phyloP scores from a whole-genome alignment of 257 asterid species.

The Solanum rostratum region DNA sequence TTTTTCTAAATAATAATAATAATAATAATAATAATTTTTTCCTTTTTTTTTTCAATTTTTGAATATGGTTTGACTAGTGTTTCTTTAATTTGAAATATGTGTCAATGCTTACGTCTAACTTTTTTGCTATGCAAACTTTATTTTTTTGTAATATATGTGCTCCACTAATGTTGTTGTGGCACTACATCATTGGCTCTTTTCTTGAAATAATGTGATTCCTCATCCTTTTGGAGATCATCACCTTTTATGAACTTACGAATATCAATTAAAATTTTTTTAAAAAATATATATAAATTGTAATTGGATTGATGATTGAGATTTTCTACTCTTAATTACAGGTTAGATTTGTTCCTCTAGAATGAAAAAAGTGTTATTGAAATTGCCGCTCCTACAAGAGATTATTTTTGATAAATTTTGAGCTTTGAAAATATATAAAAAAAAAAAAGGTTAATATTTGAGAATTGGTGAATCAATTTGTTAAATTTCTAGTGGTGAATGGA shows the following conservation, averaged over 20 bases:
- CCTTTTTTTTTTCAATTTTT: neutral
- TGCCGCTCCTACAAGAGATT: neutral
- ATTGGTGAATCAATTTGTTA: neutral
- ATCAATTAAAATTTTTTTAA: rapidly evolving
- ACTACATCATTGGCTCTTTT: neutral
- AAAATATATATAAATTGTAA: too few species aligned
- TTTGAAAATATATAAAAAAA: too few species aligned
- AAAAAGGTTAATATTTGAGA: too few species aligned
- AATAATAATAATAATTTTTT: too few species aligned
- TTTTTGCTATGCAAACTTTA: neutral
- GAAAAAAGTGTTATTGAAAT: neutral
- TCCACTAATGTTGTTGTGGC: neutral
- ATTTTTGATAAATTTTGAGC: too few species aligned
- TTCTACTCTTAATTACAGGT: neutral
- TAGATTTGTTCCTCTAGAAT: neutral
- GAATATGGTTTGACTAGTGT: neutral
- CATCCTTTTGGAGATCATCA: neutral
- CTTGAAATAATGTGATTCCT: neutral
- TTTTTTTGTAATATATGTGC: neutral
- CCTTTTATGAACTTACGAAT: neutral
- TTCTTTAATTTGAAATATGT: neutral
- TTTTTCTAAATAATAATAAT: too few species aligned
- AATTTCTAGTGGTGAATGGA: neutral
- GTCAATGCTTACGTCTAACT: neutral
- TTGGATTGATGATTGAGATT: neutral